These are phyloP conservation scores for Conringia planisiliqua DNA, from an alignment of 345 rosid genomes.

Conservation along the genomic window DNA sequence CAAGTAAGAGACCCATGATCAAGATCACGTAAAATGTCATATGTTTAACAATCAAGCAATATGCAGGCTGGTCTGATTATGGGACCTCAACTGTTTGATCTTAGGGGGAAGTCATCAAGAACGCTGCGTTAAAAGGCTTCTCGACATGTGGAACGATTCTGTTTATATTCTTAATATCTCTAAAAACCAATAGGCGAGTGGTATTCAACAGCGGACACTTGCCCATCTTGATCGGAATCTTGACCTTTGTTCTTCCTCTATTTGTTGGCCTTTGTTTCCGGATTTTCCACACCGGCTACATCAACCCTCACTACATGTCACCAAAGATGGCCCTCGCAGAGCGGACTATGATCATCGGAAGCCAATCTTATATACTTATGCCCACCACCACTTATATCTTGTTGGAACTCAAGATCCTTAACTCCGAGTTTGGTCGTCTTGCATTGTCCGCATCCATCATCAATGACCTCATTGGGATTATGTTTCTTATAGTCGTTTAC, in stretches of 20 bases:
- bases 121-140: constrained; percentile 12
- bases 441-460: constrained; percentile 14
- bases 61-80: constrained; percentile 23
- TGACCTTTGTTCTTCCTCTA: background rate
- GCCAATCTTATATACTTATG: constrained; percentile 5
- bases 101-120: background rate
- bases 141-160: constrained; percentile 31
- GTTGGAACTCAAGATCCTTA: constrained; percentile 17
- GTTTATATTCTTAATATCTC: constrained; percentile 38
- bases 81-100: constrained; percentile 14
- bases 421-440: constrained; percentile 21
- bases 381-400: background rate
- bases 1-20: background rate
- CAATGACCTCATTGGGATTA: background rate
- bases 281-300: background rate
- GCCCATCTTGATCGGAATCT: constrained; percentile 8
- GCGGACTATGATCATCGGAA: background rate
- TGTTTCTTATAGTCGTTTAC: background rate
- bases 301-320: background rate
- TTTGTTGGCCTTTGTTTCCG: background rate
- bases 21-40: no score
- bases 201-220: constrained; percentile 7
- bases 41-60: no score
- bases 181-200: constrained; percentile 35
- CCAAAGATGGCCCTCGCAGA: background rate